These are phyloP conservation scores for Monilinia laxa DNA, from an alignment of 2,329 filamentous ascomycete genomes.

Conservation along the genomic window DNA sequence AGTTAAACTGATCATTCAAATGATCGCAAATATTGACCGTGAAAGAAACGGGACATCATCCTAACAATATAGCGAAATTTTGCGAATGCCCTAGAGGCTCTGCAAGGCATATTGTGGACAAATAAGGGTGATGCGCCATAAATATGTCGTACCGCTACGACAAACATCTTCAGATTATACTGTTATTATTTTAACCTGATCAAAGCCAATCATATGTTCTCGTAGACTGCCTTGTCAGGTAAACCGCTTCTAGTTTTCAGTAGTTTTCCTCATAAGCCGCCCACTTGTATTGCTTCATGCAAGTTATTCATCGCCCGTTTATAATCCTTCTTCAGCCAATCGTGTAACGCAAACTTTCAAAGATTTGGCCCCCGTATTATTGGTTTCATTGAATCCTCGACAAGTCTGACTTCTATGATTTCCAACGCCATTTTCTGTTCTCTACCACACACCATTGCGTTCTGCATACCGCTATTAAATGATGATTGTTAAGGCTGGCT, in stretches of 20 bases:
- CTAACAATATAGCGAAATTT: slow-evolving; percentile 1
- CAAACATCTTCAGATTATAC: not conserved
- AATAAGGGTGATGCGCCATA: not conserved
- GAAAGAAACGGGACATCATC: not conserved
- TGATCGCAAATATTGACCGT: slow-evolving; percentile 6
- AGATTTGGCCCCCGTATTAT: too few species aligned
- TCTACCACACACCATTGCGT: not conserved
- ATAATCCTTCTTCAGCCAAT: not conserved
- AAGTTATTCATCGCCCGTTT: not conserved
- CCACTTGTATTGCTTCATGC: not conserved
- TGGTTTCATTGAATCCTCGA: not conserved
- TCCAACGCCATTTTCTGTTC: not conserved
- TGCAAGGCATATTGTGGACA: slow-evolving; percentile 4
- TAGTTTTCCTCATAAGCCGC: not conserved
- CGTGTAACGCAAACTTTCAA: too few species aligned
- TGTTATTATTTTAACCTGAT: not conserved
- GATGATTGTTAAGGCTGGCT: not conserved
- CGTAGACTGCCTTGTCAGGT: not conserved
- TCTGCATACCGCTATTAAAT: not conserved
- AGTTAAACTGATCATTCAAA: not conserved
- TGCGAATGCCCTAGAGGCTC: not conserved
- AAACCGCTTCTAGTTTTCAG: not conserved
- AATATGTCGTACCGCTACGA: not conserved
- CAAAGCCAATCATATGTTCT: not conserved
- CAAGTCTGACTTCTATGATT: not conserved